Evolutionary conservation across 2,329 filamentous ascomycete species (phyloP), one percentile per base, ranked within the genome.

Genomic region (Epichloe gansuensis): DNA sequence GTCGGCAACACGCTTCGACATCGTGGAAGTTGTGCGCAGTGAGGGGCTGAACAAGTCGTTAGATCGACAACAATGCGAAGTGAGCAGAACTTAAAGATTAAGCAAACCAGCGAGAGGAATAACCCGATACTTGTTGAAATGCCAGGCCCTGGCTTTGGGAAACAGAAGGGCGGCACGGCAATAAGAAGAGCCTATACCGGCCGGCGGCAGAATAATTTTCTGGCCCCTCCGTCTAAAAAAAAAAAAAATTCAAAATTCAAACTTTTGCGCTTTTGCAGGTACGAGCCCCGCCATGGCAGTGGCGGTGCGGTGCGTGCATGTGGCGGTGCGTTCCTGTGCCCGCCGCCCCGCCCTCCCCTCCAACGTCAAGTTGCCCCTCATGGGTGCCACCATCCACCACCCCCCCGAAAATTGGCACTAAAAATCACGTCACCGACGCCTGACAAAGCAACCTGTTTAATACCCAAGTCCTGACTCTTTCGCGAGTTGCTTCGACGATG

Each of bases 1-100:
- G 50, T 67, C 61, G 23, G 78, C 79, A 37, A 74, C 69, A 51
- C 81, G 75, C 67, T 84, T 84, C 52, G 80, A 79, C 81, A 84
- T 83, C 56, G 25, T 35, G 45, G 13, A n/a, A 13, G 23, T 21
- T 48, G 13, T 47, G 46, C 34, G 12, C 8, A 28, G 3, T 9
- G 13, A 8, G 17, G 6, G 31, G 5, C 25, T 11, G 15, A 13
- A 39, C 35, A 2, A 17, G 21, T 9, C 8, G 28, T 11, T n/a
- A 39, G 13, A 13, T 39, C 1, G n/a, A 39, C 37, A n/a, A n/a
- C 4, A 3, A n/a, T 39, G 37, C n/a, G 37, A 39, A 39, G 12
- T 39, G 37, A 39, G 15, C n/a, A 15, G 37, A 6, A 39, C 5
- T n/a, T 3, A 0, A 2, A n/a, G n/a, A 39, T 39, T 3, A 3